Evolutionary conservation across 106 monocot species (phyloP).

Genomic region (Amphibolis antarctica): DNA sequence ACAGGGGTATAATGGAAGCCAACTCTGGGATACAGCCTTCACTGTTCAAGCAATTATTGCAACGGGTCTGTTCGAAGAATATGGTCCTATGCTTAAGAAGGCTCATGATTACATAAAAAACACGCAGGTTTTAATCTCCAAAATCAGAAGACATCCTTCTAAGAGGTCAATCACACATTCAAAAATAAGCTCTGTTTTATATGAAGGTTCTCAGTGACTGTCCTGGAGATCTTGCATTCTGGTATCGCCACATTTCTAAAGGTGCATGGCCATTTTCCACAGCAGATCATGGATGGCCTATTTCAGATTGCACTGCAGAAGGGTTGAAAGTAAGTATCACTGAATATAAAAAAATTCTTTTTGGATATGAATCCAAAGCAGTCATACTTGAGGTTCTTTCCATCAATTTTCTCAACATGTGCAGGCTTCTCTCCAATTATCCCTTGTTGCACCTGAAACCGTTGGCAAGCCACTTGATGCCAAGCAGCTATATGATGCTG

Average conservation of each 20-base stretch:
- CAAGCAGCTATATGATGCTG: slow-evolving; percentile 65
- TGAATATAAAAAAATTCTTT: background rate
- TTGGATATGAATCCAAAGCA: background rate
- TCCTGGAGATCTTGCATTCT: slow-evolving; percentile 60
- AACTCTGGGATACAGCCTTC: slow-evolving; percentile 84
- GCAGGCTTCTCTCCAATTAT: slow-evolving; percentile 60
- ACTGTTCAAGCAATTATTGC: slow-evolving; percentile 75
- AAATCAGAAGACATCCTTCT: background rate
- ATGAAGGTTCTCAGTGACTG: slow-evolving; percentile 57
- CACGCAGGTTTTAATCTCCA: slow-evolving; percentile 38
- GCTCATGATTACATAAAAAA: slow-evolving; percentile 70
- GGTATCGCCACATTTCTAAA: slow-evolving; percentile 90
- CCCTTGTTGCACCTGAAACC: slow-evolving; percentile 45
- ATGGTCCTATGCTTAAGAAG: slow-evolving; percentile 38
- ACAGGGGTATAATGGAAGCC: slow-evolving; percentile 79
- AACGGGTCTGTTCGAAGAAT: slow-evolving; percentile 52
- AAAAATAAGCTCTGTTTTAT: background rate
- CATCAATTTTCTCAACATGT: slow-evolving; percentile 5
- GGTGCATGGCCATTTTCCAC: slow-evolving; percentile 93
- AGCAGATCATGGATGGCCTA: slow-evolving; percentile 79
- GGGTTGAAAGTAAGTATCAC: slow-evolving; percentile 46
- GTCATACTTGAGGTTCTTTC: background rate
- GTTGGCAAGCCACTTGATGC: slow-evolving; percentile 61
- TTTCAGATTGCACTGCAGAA: slow-evolving; percentile 85
- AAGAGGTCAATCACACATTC: background rate